Evolutionary conservation across 1,139 yeast genomes (phyloP).

Genomic region (Saccharomyces hybrid): DNA sequence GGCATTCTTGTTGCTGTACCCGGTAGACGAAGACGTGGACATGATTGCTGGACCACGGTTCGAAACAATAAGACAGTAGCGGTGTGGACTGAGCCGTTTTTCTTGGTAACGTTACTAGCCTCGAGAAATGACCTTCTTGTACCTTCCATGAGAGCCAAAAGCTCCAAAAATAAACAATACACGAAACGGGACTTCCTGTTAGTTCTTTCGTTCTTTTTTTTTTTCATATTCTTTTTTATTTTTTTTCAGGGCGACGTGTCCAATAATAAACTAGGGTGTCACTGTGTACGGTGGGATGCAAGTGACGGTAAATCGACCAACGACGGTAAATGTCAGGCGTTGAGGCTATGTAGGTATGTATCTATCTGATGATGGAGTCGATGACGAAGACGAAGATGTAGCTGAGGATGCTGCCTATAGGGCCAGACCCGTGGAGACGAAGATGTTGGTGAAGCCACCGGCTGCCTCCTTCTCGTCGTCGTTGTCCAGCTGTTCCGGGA

Average conservation of each 20-base stretch:
- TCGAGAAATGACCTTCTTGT: background rate
- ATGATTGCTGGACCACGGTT: background rate
- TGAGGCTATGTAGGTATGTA: background rate
- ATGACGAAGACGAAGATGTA: conserved; percentile 47
- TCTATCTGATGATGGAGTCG: background rate
- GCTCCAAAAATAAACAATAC: background rate
- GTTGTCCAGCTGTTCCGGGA: conserved; percentile 49
- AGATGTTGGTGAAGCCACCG: conserved; percentile 81
- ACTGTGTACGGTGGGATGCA: background rate
- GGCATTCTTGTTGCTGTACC: conserved; percentile 3
- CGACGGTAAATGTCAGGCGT: background rate
- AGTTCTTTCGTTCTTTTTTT: background rate
- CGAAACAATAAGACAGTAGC: background rate
- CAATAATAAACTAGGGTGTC: background rate
- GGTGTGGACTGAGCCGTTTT: background rate
- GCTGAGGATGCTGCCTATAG: conserved; percentile 69
- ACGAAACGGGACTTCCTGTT: background rate
- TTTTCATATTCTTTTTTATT: background rate
- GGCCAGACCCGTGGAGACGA: conserved; percentile 67
- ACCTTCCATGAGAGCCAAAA: background rate
- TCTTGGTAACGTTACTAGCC: background rate
- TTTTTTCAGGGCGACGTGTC: background rate
- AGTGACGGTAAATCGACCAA: background rate
- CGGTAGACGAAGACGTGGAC: conserved; percentile 5
- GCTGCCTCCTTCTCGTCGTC: conserved; percentile 82